Base-by-base conservation (phyloP, 306 rosid species). In the Inga oerstediana region DNA sequence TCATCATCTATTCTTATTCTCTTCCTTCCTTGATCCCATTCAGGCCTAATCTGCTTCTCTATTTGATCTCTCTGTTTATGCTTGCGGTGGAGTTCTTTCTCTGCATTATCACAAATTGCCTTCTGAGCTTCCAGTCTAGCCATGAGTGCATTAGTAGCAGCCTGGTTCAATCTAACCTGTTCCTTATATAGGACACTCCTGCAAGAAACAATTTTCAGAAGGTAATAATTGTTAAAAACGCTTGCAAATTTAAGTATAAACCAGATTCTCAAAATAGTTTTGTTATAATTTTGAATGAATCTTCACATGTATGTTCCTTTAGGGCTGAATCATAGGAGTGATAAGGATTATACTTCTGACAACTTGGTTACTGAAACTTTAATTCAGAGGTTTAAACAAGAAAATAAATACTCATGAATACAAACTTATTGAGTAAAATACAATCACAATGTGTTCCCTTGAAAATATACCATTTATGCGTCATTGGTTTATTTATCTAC, bases 121-220 rank as follows among this genome's bases (percentile, higher is more conserved):
- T 89, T 90, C 74, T 97, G 99, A 45, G 97, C 95, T 90, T 97
- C 97, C 39, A 97, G 97, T 87, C 99, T 88, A 76, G 99, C 98
- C 99, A 89, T 92, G 54, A 97, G 91, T 39, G 99, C 97, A 82
- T 83, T 90, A 30, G 87, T 72, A 62, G 99, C 97, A 64, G 95
- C 98, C 86, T 89, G 98, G 89, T 97, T 97, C 82, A 97, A 87
- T 88, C 99, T 97, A 74, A 94, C 78, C 77, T 97, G 99, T 84
- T 97, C 99, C 91, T 97, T 97, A 74, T 97, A 97, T 37, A 94
- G 88, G 30, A 97, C 97, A 85, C 95, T 91, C 95, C 99, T 94
- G 77, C 89, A 88, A 59, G 20, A 74, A 88, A 85, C 17, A 65
- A 71, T 7, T 30, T 43, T 52, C 37, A 61, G 5, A 71, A 46